phyloP scores from a whole-genome alignment of 2,329 filamentous ascomycete species.

The Trichothecium roseum region DNA sequence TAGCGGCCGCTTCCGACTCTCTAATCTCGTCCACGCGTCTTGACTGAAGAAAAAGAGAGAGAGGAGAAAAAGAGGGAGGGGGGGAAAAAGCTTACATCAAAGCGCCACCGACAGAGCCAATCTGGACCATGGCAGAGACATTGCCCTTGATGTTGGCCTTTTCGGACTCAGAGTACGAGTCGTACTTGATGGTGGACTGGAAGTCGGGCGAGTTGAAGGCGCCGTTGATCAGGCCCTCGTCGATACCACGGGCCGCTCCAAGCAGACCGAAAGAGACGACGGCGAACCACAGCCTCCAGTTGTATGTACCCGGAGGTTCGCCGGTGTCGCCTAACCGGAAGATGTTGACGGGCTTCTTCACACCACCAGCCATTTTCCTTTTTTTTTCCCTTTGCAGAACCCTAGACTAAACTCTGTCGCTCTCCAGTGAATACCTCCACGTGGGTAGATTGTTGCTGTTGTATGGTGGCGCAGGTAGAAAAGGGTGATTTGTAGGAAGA shows the following conservation, averaged over 20 bases:
- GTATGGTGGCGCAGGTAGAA: too few species aligned
- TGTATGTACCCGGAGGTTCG: constrained; percentile 61
- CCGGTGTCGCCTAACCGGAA: constrained; percentile 54
- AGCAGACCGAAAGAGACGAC: constrained; percentile 65
- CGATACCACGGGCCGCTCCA: constrained; percentile 68
- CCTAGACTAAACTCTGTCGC: too few species aligned
- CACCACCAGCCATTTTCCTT: constrained; percentile 34
- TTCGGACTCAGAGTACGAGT: constrained; percentile 37
- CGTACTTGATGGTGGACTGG: constrained; percentile 46
- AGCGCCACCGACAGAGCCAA: constrained; percentile 64
- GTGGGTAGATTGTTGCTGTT: too few species aligned
- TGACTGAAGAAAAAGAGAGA: constrained; percentile 2
- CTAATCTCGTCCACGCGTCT: too few species aligned
- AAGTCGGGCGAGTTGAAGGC: constrained; percentile 60
- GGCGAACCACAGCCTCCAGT: constrained; percentile 71
- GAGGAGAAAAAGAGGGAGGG: not conserved
- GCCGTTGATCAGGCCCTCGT: constrained; percentile 68
- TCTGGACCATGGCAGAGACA: constrained; percentile 73
- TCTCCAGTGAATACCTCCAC: too few species aligned
- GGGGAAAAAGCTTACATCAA: constrained; percentile 36
- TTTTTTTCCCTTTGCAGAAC: too few species aligned
- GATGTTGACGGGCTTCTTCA: constrained; percentile 48
- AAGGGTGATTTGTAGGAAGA: too few species aligned
- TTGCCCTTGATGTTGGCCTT: constrained; percentile 64
- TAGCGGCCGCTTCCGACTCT: not conserved